Evolutionary conservation across 2,329 filamentous ascomycete species (phyloP), one percentile per base, ranked within the genome.

Genomic region (Diaporthe sp.): DNA sequence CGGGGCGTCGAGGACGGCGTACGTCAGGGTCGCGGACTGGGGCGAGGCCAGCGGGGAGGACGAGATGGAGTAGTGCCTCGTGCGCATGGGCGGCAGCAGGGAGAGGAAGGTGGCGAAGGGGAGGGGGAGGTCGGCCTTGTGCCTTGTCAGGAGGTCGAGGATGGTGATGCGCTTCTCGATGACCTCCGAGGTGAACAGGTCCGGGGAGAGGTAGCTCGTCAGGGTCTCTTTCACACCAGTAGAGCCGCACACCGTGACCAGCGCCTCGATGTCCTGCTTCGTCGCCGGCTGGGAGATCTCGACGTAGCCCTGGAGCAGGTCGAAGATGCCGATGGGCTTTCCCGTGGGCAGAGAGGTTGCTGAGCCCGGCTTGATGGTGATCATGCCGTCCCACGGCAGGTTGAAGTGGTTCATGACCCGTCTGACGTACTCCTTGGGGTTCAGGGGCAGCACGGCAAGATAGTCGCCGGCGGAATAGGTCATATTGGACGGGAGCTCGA

Each of bases 401-500:
- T 87, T 84, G 81, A 95, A 95, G n/a, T 89, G 86, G n/a, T 87
- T 86, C 81, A 95, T 89, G 0, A 90, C 92, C 10, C 93, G 88
- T 6, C 88, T 87, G 2, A 95, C 90, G 5, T 87, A 91, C 42
- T 88, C 84, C 58, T 87, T 87, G 1, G 90, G 91, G 81, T 96
- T 96, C 37, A 94, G 84, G 0, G 94, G 94, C 1, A 95, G 85
- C 4, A 95, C 86, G 0, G 93, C 93, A 0, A 96, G 88, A 80
- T 96, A 96, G 80, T 96, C 94, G 12, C 94, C 94, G 3, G 92
- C 89, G 49, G 89, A 87, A 83, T 95, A 96, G 0, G 87, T 88
- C 87, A 91, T 88, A 72, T 89, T 90, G 0, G 88, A 88, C 0
- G 94, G 94, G 1, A 96, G 86, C 76, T 90, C 89, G 42, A 95